phyloP scores from a whole-genome alignment of 306 rosid species.

The Cucumis hystrix region DNA sequence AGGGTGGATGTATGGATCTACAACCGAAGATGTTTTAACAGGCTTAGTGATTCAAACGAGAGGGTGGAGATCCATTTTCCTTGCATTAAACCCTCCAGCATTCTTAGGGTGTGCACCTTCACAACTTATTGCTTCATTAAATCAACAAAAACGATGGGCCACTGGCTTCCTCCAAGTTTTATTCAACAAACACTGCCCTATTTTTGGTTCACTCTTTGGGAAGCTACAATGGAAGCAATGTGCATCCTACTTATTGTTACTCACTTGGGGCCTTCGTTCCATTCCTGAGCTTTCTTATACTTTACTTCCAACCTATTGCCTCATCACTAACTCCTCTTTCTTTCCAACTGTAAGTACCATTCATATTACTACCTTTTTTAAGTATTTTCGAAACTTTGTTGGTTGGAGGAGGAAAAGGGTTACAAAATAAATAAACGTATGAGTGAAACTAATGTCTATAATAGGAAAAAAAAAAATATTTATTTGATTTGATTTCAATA shows the following conservation, averaged over 20 bases:
- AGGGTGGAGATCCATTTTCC: constrained; percentile 17
- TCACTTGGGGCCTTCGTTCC: constrained; percentile 3
- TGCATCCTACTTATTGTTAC: constrained; percentile 5
- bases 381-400: too few species aligned
- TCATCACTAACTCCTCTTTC: constrained; percentile 17
- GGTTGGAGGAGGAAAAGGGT: too few species aligned
- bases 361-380: neutral
- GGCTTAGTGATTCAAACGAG: constrained; percentile 16
- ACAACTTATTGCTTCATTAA: neutral
- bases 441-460: too few species aligned
- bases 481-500: too few species aligned
- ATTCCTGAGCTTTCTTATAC: constrained; percentile 15
- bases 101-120: constrained; percentile 15
- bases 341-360: constrained; percentile 14
- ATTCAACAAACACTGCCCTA: constrained; percentile 10
- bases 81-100: constrained; percentile 7
- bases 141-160: constrained; percentile 23
- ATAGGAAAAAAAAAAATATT: too few species aligned
- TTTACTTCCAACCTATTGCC: constrained; percentile 16
- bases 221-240: constrained; percentile 16
- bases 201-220: neutral
- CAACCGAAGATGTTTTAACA: constrained; percentile 16
- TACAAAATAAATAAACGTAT: too few species aligned
- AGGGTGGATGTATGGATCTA: constrained; percentile 22
- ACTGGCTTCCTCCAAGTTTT: constrained; percentile 10